phyloP scores from a whole-genome alignment of 1,139 yeast genomes.

The Blastobotrys aristatus region DNA sequence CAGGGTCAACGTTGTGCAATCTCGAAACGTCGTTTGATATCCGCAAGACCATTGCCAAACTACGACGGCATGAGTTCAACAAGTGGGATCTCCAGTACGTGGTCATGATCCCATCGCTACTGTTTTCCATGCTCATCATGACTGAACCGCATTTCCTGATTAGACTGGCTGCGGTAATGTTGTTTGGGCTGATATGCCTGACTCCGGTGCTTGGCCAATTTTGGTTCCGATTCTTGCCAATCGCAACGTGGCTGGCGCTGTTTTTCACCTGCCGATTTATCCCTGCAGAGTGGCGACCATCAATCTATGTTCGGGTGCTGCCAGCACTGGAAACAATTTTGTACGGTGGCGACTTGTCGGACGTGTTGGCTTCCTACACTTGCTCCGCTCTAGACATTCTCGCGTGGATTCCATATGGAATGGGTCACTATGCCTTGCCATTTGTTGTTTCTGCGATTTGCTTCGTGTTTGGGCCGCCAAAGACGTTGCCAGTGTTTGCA shows the following conservation, averaged over 20 bases:
- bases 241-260: slow-evolving; percentile 81
- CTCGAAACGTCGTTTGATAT: slow-evolving; percentile 59
- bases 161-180: slow-evolving; percentile 40
- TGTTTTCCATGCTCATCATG: slow-evolving; percentile 47
- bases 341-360: slow-evolving; percentile 89
- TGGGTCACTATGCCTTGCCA: slow-evolving; percentile 85
- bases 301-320: slow-evolving; percentile 80
- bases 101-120: slow-evolving; percentile 41
- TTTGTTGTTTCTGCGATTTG: slow-evolving; percentile 76
- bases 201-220: slow-evolving; percentile 82
- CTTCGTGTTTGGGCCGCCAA: slow-evolving; percentile 91
- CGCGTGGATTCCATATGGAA: slow-evolving; percentile 96
- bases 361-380: slow-evolving; percentile 74
- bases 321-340: slow-evolving; percentile 94
- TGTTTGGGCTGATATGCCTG: slow-evolving; percentile 34
- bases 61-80: slow-evolving; percentile 46
- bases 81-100: slow-evolving; percentile 35
- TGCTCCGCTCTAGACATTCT: slow-evolving; percentile 65
- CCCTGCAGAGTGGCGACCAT: slow-evolving; percentile 76
- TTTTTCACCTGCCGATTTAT: slow-evolving; percentile 77
- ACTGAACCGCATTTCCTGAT: slow-evolving; percentile 46
- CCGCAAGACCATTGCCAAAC: slow-evolving; percentile 42
- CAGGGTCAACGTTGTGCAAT: slow-evolving; percentile 51
- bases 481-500: slow-evolving; percentile 77
- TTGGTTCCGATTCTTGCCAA: slow-evolving; percentile 79